Evolutionary conservation across 169 alveolate species (phyloP), one percentile per base, ranked within the genome.

Genomic region (Plasmodium vivax): DNA sequence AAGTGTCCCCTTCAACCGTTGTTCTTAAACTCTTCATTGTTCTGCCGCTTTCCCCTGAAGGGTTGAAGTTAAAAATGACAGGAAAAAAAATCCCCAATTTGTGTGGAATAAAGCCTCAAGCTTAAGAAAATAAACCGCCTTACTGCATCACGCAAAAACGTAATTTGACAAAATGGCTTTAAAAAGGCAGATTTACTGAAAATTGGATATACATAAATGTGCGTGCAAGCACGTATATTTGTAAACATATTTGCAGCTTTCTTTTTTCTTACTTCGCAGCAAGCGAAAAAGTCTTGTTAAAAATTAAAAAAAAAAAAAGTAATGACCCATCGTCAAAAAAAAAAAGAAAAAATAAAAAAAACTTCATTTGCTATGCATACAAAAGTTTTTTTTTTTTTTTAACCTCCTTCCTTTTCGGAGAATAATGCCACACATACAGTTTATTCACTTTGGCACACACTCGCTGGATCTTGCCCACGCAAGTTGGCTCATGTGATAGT

Each of bases 101-200:
- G 77, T 68, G 77, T 68, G 77, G 77, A 68, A n/a, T 62, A 62
- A 23, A 62, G 38, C 36, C 77, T 56, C 77, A 62, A 62, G 16
- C 36, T n/a, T 23, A 62, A 7, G 38, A 62, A 62, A 62, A 68
- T 19, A 68, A 68, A 68, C 4, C 38, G 38, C 38, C 34, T 19
- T 19, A n/a, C 23, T 68, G n/a, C 34, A 68, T 68, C 27, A 27
- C 27, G 38, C 77, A 68, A 68, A 68, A 68, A 68, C 6, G 14
- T 19, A 1, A 51, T 51, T 51, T 68, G 38, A 68, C 77, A 68
- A 68, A 23, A 23, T 68, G 2, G 32, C n/a, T 68, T 68, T 23
- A 68, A 68, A 68, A 68, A n/a, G 32, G 43, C 38, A 23, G 77
- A 27, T 68, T 68, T 68, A 68, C 34, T 19, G 38, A 68, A 68